Evolutionary conservation across 805 yeast genomes (phyloP), one percentile per base, ranked within the genome.

Genomic region (Pichia occidentalis): DNA sequence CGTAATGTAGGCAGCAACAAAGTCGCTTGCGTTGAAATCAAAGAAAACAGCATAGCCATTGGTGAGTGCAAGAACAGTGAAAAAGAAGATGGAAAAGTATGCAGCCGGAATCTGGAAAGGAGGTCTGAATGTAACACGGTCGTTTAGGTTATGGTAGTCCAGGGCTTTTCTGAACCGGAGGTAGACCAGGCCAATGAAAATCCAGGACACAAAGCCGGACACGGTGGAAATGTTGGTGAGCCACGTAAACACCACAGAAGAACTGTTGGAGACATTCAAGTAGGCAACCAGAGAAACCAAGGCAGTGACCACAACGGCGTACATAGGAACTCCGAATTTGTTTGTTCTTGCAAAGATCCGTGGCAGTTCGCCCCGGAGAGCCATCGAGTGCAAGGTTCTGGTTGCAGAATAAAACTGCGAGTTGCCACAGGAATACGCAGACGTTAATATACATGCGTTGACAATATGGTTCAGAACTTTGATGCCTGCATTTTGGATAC

Each of bases 21-120:
- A 81, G 54, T 77, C 79, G 6, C 72, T 57, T 1, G 57, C 69
- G 11, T 65, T 67, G 65, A 77, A 78, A 34, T 58, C 50, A 43
- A 81, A 70, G 58, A 81, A 80, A 5, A 75, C 80, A 3, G 72
- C 78, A 53, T 77, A 82, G 39, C 88, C 88, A 49, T 82, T 81
- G 13, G 87, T 80, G 32, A 82, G 36, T 22, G 79, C 62, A 36
- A 82, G 51, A 13, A 82, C 22, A 5, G 66, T 42, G 39, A 79
- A 67, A 27, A 64, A 47, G 24, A 79, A 57, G 6, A 75, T 69
- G 21, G 46, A 36, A 43, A 71, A 71, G 52, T 71, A 78, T 4
- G 81, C 70, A 35, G 78, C 72, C 45, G 61, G 70, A 28, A 83
- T 79, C 57, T 76, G 82, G 19, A 70, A 60, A 20, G 61, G 58